Evolutionary conservation across 352 stramenopile species (phyloP), one percentile per base, ranked within the genome.

Genomic region (Peronospora farinosa): DNA sequence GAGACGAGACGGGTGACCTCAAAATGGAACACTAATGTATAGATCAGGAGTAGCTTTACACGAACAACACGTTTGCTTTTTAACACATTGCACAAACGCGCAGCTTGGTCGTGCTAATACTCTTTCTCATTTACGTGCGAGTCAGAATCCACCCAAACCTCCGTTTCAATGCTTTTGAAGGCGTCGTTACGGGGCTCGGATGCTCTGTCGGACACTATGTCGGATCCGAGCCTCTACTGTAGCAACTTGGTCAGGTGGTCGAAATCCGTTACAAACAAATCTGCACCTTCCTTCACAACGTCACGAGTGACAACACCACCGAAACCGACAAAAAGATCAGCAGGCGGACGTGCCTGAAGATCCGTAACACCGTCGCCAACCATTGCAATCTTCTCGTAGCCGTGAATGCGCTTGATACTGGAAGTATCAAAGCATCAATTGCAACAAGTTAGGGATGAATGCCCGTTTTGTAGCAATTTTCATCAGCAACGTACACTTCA

Each of bases 281-380:
- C 95, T 2, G 96, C 93, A 55, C 92, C 81, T 39, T 96, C 62
- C 62, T 89, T 91, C 16, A 99, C 95, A 28, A 95, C 72, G 23
- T 97, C 77, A 50, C 96, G 87, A 17, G 78, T 86, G n/a, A 96
- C 84, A 36, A 99, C 86, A 35, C 97, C 97, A 27, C 96, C 96
- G 67, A 97, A 99, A 38, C 97, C 97, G 54, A 99, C 93, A 63
- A 99, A 98, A 8, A 96, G 78, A 49, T 97, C 75, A 1, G 96
- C 97, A 8, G 97, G 97, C 35, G 97, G 96, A 28, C 96, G 96
- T 13, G 97, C 97, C 71, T 99, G 91, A 64, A 97, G 70, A 77
- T 99, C 97, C 2, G 96, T 99, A 10, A 96, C 96, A 25, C 97
- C 97, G 69, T 99, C 97, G 32, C 97, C 97, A n/a, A 99, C 78